phyloP scores from a whole-genome alignment of 306 rosid species.

The Gynostemma pentaphyllum region DNA sequence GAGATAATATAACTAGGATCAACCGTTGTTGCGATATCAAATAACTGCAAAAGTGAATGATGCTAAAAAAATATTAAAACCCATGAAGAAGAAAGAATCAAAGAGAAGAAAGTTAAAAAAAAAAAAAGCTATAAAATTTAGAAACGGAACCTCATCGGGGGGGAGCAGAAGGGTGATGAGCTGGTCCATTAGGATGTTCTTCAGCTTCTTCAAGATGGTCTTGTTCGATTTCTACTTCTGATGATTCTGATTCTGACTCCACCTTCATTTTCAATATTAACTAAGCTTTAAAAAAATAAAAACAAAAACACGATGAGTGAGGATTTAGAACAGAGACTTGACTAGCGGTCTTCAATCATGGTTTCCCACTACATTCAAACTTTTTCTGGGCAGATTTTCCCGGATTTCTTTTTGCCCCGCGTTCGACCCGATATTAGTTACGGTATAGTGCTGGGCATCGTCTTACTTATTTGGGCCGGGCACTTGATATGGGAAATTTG shows the following conservation, averaged over 20 bases:
- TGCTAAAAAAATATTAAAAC: background rate
- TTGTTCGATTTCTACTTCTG: background rate
- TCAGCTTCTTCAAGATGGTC: constrained; percentile 5
- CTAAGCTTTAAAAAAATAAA: background rate
- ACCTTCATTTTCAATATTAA: too few species aligned
- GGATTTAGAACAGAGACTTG: too few species aligned
- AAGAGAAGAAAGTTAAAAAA: background rate
- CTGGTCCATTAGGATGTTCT: background rate
- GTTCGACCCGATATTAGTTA: background rate
- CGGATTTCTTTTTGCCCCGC: background rate
- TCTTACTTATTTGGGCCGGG: background rate
- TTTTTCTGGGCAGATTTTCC: background rate
- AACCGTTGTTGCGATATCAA: constrained; percentile 80
- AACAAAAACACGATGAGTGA: background rate
- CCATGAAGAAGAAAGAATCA: background rate
- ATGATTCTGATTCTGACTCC: constrained; percentile 1
- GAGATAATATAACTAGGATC: constrained; percentile 89
- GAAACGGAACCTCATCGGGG: constrained; percentile 7
- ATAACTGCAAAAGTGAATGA: constrained; percentile 57
- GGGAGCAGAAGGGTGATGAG: constrained; percentile 15
- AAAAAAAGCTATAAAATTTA: background rate
- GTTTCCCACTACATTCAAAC: background rate
- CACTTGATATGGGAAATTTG: background rate
- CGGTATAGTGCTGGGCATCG: background rate
- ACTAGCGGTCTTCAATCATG: background rate